These are phyloP conservation scores for Paramyrothecium roridum DNA, from an alignment of 2,329 filamentous ascomycete genomes.

Conservation along the genomic window DNA sequence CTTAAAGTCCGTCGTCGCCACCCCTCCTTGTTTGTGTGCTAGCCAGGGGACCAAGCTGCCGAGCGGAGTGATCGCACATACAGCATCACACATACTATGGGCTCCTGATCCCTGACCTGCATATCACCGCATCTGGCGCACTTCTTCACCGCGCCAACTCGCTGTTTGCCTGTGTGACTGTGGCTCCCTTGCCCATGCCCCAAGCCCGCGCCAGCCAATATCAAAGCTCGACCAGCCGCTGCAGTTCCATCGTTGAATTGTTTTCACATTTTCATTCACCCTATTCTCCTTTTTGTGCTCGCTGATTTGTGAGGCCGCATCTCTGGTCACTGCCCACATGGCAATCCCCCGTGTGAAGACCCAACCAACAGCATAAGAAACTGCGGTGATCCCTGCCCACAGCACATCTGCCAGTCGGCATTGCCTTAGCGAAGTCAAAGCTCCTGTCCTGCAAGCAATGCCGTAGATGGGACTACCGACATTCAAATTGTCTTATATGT, in stretches of 20 bases:
- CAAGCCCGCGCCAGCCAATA: constrained; percentile 46
- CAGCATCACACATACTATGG: not conserved
- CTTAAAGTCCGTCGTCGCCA: not conserved
- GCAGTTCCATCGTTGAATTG: constrained; percentile 19
- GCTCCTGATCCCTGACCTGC: constrained; percentile 9
- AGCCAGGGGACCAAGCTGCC: not conserved
- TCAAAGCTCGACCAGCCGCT: constrained; percentile 46
- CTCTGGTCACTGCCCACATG: constrained; percentile 19
- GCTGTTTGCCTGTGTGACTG: constrained; percentile 19
- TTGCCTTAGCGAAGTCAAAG: not conserved
- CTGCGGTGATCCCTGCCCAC: not conserved
- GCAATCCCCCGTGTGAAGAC: constrained; percentile 14
- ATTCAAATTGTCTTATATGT: not conserved
- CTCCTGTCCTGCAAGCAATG: not conserved
- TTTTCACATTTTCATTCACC: constrained; percentile 9
- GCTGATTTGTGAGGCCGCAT: not conserved
- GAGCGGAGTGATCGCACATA: not conserved
- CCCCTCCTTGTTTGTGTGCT: not conserved
- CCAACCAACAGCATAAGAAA: not conserved
- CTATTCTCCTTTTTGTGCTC: constrained; percentile 1
- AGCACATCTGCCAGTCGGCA: not conserved
- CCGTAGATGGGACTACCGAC: not conserved
- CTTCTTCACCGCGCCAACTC: constrained; percentile 13
- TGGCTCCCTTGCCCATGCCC: constrained; percentile 17
- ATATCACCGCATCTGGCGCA: constrained; percentile 19